Base-by-base conservation (phyloP, 257 asterid species). In the Agastache rugosa region DNA sequence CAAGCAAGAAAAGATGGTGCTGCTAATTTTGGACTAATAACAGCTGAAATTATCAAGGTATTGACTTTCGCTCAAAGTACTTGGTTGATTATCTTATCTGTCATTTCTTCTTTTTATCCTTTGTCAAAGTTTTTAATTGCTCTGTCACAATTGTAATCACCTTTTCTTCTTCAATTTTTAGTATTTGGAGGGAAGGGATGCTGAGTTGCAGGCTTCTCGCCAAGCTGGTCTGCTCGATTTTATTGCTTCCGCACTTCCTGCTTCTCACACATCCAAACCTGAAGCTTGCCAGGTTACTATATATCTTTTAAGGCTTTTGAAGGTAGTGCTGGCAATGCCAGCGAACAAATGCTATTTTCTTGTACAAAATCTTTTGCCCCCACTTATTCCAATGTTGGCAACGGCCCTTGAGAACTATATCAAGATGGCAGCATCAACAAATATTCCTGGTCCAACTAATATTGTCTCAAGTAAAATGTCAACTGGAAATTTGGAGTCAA, bases 1-100 rank as follows among this genome's bases (percentile, higher is more conserved):
- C 98, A 95, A 82, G 99, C 96, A 56, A 90, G 99, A 81, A 95
- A 92, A 84, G 98, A 89, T 51, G 99, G 99, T 66, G 96, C 96
- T 71, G 88, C 87, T 35, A 90, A 78, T 81, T 92, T 95, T 78
- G 99, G 99, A 68, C 87, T 90, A 31, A 89, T 95, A 69, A 82
- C 97, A 44, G 89, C 98, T 79, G 99, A 92, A 84, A 92, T 92
- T 74, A 89, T 92, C 72, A 95, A 95, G 97, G 99, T 95, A 80
- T 45, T 54, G 37, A 51, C 71, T 59, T 67, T 63, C 55, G 11
- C 42, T 82, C 25, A 9, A 39, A 22, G 19, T n/a, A 23, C 78
- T 51, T 15, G 27, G 22, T 63, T 50, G 29, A 58, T 58, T 37
- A 29, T 71, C 12, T 69, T 72, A 67, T 22, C 41, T 60, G 50